These are phyloP conservation scores for Scedosporium apiospermum DNA, from an alignment of 2,329 filamentous ascomycete genomes.

Conservation along the genomic window DNA sequence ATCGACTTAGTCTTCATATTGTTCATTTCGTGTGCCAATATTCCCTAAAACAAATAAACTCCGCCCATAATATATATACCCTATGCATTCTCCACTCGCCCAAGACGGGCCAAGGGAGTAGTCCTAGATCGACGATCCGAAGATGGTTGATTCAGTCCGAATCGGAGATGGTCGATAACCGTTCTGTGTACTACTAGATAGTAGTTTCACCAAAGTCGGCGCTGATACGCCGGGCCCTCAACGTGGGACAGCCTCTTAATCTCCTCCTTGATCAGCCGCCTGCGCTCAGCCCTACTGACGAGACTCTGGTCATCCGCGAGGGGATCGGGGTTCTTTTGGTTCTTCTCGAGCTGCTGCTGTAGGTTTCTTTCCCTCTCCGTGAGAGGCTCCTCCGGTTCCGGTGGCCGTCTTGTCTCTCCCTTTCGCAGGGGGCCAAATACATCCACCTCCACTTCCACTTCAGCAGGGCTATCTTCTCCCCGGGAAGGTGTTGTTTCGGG, in stretches of 20 bases:
- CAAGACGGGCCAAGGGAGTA: neutral
- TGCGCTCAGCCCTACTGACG: slow-evolving; percentile 41
- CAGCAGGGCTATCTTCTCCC: neutral
- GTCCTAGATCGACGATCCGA: neutral
- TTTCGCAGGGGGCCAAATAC: neutral
- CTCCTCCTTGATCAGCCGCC: slow-evolving; percentile 49
- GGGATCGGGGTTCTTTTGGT: slow-evolving; percentile 23
- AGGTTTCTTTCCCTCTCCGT: slow-evolving; percentile 14
- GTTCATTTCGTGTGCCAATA: neutral
- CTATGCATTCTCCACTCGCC: neutral
- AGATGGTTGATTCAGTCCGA: no score
- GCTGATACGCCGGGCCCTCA: slow-evolving; percentile 39
- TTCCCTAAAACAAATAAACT: neutral
- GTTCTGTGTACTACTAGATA: neutral
- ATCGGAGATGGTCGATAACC: no score
- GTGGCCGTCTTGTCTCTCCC: slow-evolving; percentile 1
- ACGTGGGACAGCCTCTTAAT: slow-evolving; percentile 36
- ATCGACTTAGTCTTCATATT: neutral
- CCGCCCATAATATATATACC: neutral
- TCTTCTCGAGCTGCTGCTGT: slow-evolving; percentile 13
- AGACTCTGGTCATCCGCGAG: slow-evolving; percentile 32
- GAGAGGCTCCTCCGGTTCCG: slow-evolving; percentile 16
- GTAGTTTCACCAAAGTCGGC: slow-evolving; percentile 37
- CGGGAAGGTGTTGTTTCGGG: slow-evolving; percentile 10
- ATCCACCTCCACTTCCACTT: slow-evolving; percentile 1